phyloP scores from a whole-genome alignment of 176 grass and related monocot genomes.

The Oryza coarctata region DNA sequence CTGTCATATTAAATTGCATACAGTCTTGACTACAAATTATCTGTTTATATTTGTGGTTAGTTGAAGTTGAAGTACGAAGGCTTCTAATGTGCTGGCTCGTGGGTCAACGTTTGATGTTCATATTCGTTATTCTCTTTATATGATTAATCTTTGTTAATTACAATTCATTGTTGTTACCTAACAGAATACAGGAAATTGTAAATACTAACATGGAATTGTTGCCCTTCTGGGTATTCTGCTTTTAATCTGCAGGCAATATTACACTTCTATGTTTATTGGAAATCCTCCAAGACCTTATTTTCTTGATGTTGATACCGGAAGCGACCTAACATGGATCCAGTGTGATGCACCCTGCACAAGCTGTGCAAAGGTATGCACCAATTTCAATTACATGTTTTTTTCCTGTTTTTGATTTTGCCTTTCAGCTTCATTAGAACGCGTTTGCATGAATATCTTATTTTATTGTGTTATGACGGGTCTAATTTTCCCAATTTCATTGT shows the following conservation, averaged over 20 bases:
- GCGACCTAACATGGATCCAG: conserved; percentile 79
- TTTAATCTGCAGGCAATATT: conserved; percentile 74
- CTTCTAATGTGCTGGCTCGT: neutral
- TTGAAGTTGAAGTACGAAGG: neutral
- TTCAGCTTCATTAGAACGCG: neutral
- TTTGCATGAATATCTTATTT: neutral
- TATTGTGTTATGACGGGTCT: neutral
- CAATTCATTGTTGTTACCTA: neutral
- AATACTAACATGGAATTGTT: conserved; percentile 6
- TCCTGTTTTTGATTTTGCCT: conserved; percentile 3
- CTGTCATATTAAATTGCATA: neutral
- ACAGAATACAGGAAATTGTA: neutral
- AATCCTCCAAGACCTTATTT: conserved; percentile 77
- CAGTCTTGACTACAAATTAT: neutral
- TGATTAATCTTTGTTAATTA: neutral
- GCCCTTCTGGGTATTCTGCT: conserved; percentile 11
- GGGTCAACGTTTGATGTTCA: conserved; percentile 17
- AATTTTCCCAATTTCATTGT: neutral
- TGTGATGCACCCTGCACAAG: conserved; percentile 75
- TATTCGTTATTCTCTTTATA: neutral
- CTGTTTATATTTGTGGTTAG: neutral
- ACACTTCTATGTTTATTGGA: conserved; percentile 71
- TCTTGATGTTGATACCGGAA: conserved; percentile 87
- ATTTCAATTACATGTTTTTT: neutral
- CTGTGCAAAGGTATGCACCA: conserved; percentile 68